Conservation (phyloP, 768 basidiomycete genomes). For the Russula emetica region DNA sequence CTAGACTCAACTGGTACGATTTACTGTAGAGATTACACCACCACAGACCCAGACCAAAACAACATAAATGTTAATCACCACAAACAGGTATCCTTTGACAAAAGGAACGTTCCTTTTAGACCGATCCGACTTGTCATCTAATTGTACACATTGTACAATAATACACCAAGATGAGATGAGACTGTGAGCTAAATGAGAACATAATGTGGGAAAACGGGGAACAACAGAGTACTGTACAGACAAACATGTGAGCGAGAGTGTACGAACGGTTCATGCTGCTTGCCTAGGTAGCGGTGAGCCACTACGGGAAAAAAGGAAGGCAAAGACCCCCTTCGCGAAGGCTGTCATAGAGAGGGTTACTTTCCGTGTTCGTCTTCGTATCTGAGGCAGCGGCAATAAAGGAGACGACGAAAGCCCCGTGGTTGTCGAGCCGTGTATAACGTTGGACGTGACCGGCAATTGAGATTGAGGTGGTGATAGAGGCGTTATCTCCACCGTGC, state of each 20-base stretch:
- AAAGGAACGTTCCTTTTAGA: no score
- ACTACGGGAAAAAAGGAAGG: slow-evolving; percentile 8
- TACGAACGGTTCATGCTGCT: background rate
- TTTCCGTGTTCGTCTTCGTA: background rate
- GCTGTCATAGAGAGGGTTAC: background rate
- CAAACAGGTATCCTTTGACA: background rate
- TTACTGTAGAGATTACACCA: background rate
- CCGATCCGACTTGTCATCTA: no score
- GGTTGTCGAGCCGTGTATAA: background rate
- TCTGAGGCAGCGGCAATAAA: background rate
- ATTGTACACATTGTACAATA: background rate
- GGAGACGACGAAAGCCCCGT: background rate
- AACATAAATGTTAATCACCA: background rate
- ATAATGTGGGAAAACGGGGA: background rate
- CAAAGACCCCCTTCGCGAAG: slow-evolving; percentile 4
- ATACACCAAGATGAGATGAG: background rate
- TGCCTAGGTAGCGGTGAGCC: background rate
- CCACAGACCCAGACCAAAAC: background rate
- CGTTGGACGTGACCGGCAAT: background rate
- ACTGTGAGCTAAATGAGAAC: background rate
- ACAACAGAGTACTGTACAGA: no score
- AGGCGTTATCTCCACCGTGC: no score
- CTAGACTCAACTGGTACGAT: background rate
- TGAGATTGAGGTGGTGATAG: background rate
- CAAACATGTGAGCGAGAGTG: no score